phyloP scores from a whole-genome alignment of 345 rosid genomes.

The Conringia planisiliqua region DNA sequence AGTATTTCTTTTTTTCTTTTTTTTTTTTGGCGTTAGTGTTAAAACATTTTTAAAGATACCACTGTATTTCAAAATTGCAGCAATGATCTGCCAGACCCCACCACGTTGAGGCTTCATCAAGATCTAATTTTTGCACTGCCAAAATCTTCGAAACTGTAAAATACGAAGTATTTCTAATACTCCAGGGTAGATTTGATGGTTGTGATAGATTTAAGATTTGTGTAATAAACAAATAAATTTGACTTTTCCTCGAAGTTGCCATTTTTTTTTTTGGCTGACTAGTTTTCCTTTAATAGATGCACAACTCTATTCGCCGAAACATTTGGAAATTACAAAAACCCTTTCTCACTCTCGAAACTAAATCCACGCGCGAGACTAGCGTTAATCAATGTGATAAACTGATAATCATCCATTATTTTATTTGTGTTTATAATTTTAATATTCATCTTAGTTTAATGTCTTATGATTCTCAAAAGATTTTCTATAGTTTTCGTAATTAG shows the following conservation, averaged over 20 bases:
- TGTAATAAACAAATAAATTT: not conserved
- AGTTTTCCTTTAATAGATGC: not conserved
- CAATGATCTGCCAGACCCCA: slow-evolving; percentile 4
- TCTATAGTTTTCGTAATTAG: not conserved
- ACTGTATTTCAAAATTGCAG: not conserved
- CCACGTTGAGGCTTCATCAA: slow-evolving; percentile 8
- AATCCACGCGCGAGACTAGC: not conserved
- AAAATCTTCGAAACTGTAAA: not conserved
- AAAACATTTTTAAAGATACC: not conserved
- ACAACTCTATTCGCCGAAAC: slow-evolving; percentile 1
- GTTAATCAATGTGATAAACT: not conserved
- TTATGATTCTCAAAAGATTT: no score
- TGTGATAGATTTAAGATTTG: not conserved
- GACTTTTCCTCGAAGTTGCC: slow-evolving; percentile 1
- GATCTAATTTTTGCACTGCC: not conserved
- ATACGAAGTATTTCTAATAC: not conserved
- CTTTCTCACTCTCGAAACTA: not conserved
- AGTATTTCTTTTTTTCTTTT: not conserved
- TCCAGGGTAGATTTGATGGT: not conserved
- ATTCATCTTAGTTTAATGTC: no score
- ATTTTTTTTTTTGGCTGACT: not conserved
- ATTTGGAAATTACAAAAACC: not conserved
- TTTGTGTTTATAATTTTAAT: no score
- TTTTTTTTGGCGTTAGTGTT: not conserved
- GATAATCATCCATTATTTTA: no score